Conservation (phyloP, 129 eudicot species). For the Arctium lappa region DNA sequence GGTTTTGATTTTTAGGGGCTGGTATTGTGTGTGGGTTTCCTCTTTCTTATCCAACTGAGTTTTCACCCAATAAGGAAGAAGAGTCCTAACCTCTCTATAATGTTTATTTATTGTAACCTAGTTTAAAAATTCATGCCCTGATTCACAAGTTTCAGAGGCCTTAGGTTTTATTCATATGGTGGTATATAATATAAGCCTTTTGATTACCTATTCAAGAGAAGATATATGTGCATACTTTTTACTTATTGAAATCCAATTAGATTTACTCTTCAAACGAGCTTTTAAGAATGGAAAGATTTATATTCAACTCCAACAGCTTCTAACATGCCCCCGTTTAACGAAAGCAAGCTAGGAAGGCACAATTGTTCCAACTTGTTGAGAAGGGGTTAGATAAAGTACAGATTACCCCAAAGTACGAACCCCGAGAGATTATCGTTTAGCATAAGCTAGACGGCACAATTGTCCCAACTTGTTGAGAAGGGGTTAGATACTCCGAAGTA, state of each 20-base stretch:
- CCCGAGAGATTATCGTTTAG: too few species aligned
- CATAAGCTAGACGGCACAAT: too few species aligned
- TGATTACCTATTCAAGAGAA: constrained; percentile 4
- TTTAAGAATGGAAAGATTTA: too few species aligned
- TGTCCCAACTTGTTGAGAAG: too few species aligned
- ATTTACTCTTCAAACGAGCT: not conserved
- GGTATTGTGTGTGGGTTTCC: not conserved
- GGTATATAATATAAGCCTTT: not conserved
- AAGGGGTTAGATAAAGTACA: too few species aligned
- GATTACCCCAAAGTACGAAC: too few species aligned
- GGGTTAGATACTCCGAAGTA: too few species aligned
- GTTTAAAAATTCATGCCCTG: constrained; percentile 5
- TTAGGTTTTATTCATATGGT: not conserved
- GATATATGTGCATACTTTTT: not conserved
- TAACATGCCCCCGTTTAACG: too few species aligned
- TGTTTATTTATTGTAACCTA: constrained; percentile 22
- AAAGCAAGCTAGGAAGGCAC: too few species aligned
- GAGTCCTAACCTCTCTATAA: not conserved
- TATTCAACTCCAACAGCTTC: too few species aligned
- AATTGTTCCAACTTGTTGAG: too few species aligned
- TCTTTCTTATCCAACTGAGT: constrained; percentile 4
- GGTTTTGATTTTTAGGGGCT: not conserved
- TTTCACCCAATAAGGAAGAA: constrained; percentile 18
- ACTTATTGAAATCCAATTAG: not conserved
- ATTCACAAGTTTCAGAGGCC: constrained; percentile 10